These are phyloP conservation scores for Podospora pseudocomata DNA, from an alignment of 495 filamentous ascomycete genomes.

Conservation along the genomic window DNA sequence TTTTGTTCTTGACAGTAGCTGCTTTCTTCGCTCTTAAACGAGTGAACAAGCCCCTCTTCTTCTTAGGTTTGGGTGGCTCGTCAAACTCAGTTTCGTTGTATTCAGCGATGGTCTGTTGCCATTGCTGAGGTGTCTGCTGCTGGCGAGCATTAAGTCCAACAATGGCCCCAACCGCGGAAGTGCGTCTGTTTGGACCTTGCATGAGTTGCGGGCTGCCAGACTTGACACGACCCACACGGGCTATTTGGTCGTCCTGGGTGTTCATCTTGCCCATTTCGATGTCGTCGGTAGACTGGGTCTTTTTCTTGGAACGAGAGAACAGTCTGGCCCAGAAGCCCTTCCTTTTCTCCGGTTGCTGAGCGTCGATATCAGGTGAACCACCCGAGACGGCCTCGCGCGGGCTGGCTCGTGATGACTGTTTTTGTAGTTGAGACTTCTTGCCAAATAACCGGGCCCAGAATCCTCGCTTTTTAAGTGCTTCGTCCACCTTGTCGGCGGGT, in stretches of 20 bases:
- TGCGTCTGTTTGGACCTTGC: background rate
- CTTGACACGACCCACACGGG: constrained; percentile 14
- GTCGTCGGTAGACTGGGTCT: background rate
- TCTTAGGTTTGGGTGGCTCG: background rate
- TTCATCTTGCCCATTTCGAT: constrained; percentile 16
- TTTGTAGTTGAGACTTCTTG: background rate
- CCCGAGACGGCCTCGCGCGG: background rate
- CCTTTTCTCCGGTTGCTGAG: background rate
- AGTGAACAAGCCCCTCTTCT: background rate
- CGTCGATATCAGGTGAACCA: background rate
- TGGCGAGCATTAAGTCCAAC: background rate
- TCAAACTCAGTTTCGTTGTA: background rate
- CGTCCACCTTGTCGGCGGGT: background rate
- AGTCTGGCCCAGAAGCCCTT: constrained; percentile 10
- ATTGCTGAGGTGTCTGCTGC: background rate
- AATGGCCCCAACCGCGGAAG: constrained; percentile 8
- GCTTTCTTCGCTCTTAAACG: background rate
- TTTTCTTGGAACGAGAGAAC: constrained; percentile 13
- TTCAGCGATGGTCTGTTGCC: background rate
- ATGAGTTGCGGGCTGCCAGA: constrained; percentile 14
- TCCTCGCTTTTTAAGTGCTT: constrained; percentile 1
- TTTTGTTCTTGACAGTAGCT: background rate
- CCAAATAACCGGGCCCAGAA: constrained; percentile 8
- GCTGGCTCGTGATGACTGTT: background rate
- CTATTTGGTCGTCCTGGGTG: background rate